Evolutionary conservation across 345 rosid species (phyloP).

Genomic region (rapeseed (Brassica napus)): DNA sequence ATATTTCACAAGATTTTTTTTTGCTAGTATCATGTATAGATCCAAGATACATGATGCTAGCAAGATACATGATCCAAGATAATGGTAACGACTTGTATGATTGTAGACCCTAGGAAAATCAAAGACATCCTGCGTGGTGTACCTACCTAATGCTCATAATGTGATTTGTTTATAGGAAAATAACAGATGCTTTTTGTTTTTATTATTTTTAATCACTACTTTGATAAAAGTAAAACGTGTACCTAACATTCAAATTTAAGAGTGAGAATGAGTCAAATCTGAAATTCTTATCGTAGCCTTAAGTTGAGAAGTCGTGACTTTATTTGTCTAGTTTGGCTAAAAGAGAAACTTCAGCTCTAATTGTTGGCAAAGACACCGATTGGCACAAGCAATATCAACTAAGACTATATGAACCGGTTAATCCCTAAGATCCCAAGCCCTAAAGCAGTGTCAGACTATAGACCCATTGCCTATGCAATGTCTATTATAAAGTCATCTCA

Average conservation of each 20-base stretch:
- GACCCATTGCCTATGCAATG: no score
- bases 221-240: constrained; percentile 1
- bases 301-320: background rate
- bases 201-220: background rate
- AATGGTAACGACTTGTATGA: background rate
- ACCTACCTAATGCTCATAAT: background rate
- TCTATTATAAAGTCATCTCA: no score
- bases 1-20: no score
- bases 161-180: background rate
- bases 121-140: constrained; percentile 17
- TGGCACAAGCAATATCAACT: background rate
- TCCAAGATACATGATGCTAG: no score
- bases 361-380: background rate
- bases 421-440: no score
- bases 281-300: background rate
- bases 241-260: background rate
- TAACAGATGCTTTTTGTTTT: background rate
- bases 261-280: background rate
- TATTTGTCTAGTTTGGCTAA: background rate
- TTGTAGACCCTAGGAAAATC: constrained; percentile 21
- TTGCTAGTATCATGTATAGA: no score
- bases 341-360: background rate
- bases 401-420: background rate
- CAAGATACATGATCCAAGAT: no score
- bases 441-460: no score